phyloP scores from a whole-genome alignment of 176 grass and related monocot species.

The Calamus simplicifolius region DNA sequence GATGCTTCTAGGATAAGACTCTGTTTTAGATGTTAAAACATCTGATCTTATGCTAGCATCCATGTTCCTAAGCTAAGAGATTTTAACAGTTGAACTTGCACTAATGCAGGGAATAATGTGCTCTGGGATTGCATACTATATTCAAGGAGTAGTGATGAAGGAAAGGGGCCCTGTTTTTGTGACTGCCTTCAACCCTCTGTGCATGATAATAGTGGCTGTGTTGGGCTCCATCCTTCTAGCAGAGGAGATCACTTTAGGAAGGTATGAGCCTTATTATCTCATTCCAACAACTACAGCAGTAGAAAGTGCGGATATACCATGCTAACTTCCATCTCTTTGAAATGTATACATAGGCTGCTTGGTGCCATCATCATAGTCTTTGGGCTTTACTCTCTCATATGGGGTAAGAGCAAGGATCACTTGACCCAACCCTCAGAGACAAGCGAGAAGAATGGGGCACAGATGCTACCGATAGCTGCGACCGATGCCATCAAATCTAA shows the following conservation, averaged over 20 bases:
- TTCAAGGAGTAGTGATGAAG: constrained; percentile 46
- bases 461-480: constrained; percentile 2
- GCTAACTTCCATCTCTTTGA: not conserved
- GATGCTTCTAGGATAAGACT: not conserved
- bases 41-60: not conserved
- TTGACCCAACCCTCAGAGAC: constrained; percentile 8
- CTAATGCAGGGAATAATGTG: constrained; percentile 41
- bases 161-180: constrained; percentile 49
- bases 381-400: constrained; percentile 47
- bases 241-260: constrained; percentile 41
- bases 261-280: constrained; percentile 12
- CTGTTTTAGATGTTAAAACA: not conserved
- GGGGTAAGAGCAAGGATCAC: constrained; percentile 43
- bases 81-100: not conserved
- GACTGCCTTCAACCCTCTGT: constrained; percentile 55
- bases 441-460: not conserved
- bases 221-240: constrained; percentile 47
- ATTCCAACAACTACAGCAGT: not conserved
- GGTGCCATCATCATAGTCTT: constrained; percentile 41
- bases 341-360: constrained; percentile 29
- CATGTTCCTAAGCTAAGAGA: not conserved
- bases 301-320: not conserved
- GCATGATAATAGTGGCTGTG: constrained; percentile 43
- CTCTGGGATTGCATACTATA: constrained; percentile 40
- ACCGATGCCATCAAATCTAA: constrained; percentile 9